phyloP scores from a whole-genome alignment of 2,329 filamentous ascomycete species.

The Diaporthe vaccinii region DNA sequence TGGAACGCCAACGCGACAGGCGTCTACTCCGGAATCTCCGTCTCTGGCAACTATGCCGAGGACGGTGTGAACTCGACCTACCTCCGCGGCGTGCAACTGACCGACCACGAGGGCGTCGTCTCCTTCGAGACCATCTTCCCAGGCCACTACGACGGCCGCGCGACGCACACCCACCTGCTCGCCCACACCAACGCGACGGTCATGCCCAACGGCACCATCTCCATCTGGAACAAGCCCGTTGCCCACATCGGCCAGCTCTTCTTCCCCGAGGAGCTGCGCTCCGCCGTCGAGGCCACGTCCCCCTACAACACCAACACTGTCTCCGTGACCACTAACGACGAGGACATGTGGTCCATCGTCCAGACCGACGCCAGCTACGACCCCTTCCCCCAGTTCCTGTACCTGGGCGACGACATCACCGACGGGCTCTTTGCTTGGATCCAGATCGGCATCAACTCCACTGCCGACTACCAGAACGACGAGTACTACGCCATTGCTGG shows the following conservation, averaged over 20 bases:
- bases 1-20: slow-evolving; percentile 60
- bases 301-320: slow-evolving; percentile 50
- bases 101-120: slow-evolving; percentile 40
- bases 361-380: slow-evolving; percentile 51
- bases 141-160: slow-evolving; percentile 39
- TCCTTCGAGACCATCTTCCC: slow-evolving; percentile 41
- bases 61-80: slow-evolving; percentile 39
- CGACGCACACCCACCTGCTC: slow-evolving; percentile 43
- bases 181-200: slow-evolving; percentile 48
- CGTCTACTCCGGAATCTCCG: slow-evolving; percentile 53
- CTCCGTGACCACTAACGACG: slow-evolving; percentile 49
- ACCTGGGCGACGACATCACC: slow-evolving; percentile 61
- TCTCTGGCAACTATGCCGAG: slow-evolving; percentile 45
- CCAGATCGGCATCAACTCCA: slow-evolving; percentile 59
- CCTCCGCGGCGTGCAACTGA: slow-evolving; percentile 40
- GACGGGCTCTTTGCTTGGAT: slow-evolving; percentile 65
- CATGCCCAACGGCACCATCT: slow-evolving; percentile 49
- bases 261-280: slow-evolving; percentile 49
- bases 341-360: slow-evolving; percentile 50
- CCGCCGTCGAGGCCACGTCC: slow-evolving; percentile 47
- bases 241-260: slow-evolving; percentile 52
- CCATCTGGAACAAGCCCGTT: slow-evolving; percentile 45
- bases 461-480: slow-evolving; percentile 47
- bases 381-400: slow-evolving; percentile 65
- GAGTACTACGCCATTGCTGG: slow-evolving; percentile 39